Conservation (phyloP, 192 early-diverging fungal genomes). For the Pilaira anomala region DNA sequence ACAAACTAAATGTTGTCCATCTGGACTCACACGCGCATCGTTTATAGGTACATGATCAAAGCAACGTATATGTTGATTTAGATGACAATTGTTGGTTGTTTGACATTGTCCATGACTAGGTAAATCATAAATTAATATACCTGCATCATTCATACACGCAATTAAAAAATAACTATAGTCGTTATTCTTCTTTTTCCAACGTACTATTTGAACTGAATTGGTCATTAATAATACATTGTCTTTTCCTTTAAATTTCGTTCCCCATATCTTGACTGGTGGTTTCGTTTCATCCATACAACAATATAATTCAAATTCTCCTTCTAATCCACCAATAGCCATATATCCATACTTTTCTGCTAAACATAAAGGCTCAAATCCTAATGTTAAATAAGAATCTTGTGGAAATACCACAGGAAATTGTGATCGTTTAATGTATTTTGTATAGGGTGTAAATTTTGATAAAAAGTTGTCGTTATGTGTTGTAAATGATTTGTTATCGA, state of each 20-base stretch:
- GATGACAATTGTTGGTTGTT: not conserved
- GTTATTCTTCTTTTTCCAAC: slow-evolving; percentile 7
- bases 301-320: slow-evolving; percentile 40
- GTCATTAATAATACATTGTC: slow-evolving; percentile 29
- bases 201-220: slow-evolving; percentile 31
- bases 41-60: slow-evolving; percentile 38
- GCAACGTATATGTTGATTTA: slow-evolving; percentile 19
- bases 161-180: slow-evolving; percentile 21
- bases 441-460: slow-evolving; percentile 17
- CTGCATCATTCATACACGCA: slow-evolving; percentile 36
- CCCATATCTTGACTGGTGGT: slow-evolving; percentile 34
- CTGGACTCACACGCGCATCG: slow-evolving; percentile 46
- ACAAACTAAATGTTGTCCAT: slow-evolving; percentile 43
- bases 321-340: slow-evolving; percentile 40
- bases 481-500: too few relatives aligned
- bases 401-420: slow-evolving; percentile 9
- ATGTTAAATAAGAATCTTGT: slow-evolving; percentile 21
- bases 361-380: slow-evolving; percentile 43
- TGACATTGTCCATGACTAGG: slow-evolving; percentile 28
- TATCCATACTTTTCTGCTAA: slow-evolving; percentile 46
- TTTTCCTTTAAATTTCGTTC: slow-evolving; percentile 31
- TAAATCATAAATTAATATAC: slow-evolving; percentile 29
- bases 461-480: not conserved
- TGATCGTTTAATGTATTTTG: slow-evolving; percentile 26
- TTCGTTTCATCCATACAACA: slow-evolving; percentile 34